Evolutionary conservation across 169 alveolate genomes (phyloP).

Genomic region (Plasmodium relictum): DNA sequence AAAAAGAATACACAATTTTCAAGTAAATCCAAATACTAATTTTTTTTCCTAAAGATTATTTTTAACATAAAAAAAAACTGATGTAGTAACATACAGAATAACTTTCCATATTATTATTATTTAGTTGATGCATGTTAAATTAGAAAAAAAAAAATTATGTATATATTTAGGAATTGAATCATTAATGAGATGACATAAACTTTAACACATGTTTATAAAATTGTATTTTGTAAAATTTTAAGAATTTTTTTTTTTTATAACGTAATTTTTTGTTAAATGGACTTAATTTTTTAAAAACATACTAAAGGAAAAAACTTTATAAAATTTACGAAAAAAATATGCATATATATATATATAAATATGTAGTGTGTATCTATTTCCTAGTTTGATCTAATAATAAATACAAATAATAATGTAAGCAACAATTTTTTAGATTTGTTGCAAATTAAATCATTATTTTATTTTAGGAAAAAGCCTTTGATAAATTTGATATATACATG

Average conservation of each 20-base stretch:
- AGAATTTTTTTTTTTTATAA: neutral
- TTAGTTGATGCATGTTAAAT: too few relatives aligned
- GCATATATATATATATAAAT: neutral
- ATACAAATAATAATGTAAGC: neutral
- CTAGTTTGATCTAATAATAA: neutral
- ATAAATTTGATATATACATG: neutral
- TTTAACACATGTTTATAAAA: neutral
- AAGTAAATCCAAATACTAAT: too few relatives aligned
- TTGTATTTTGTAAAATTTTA: neutral
- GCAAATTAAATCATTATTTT: neutral
- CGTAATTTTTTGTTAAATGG: constrained; percentile 10
- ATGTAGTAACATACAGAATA: neutral
- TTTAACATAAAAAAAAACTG: too few relatives aligned
- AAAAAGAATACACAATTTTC: too few relatives aligned
- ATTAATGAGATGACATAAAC: neutral
- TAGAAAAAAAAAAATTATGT: neutral
- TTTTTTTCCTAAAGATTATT: too few relatives aligned
- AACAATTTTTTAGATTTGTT: neutral
- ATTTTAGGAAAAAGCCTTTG: neutral
- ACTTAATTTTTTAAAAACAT: neutral
- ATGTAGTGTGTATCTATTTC: neutral
- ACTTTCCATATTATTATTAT: too few relatives aligned
- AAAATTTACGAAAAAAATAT: constrained; percentile 47
- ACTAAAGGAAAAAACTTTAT: constrained; percentile 2
- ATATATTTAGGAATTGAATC: neutral